Evolutionary conservation across 2,329 filamentous ascomycete genomes (phyloP), one percentile per base, ranked within the genome.

Genomic region (Didymella pinodella): DNA sequence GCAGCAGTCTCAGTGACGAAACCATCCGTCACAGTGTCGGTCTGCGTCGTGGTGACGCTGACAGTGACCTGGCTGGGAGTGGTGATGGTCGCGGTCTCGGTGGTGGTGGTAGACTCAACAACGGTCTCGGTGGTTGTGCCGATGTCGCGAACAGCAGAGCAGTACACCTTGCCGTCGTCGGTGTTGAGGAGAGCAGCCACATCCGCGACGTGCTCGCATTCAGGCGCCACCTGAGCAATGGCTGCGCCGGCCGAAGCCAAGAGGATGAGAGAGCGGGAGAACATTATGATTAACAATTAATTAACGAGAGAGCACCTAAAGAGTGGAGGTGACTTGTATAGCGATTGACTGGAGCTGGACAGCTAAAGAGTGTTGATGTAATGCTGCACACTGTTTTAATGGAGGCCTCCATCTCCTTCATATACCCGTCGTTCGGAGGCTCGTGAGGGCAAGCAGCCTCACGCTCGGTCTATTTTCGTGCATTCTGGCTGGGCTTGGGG

Each of bases 211-310:
- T 47, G 57, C 57, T 59, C 57, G 57, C 57, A 59, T 40, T 54
- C 57, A 14, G 57, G 57, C 11, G 46, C 47, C n/a, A 54, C n/a
- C 28, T 59, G 51, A 14, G 57, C 57, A 26, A 55, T 44, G 34
- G 57, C 57, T 31, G 57, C 57, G 41, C 57, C 51, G 29, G 57
- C 57, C 51, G 51, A 50, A 40, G 57, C 57, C 41, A 59, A 20
- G 14, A 59, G 47, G 47, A 59, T 44, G 16, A 59, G 28, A 48
- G 57, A 59, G 43, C 51, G 57, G 34, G 57, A 18, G 12, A 59
- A 54, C 57, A 59, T 59, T 55, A 55, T 59, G 43, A 59, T 55
- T 59, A 59, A 43, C 20, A 43, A 54, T 54, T 59, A 52, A 51
- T 28, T 49, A 46, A 59, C 18, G 51, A 59, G 14, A 8, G 18